These are phyloP conservation scores for Echium plantagineum DNA, from an alignment of 257 asterid genomes.

Conservation along the genomic window DNA sequence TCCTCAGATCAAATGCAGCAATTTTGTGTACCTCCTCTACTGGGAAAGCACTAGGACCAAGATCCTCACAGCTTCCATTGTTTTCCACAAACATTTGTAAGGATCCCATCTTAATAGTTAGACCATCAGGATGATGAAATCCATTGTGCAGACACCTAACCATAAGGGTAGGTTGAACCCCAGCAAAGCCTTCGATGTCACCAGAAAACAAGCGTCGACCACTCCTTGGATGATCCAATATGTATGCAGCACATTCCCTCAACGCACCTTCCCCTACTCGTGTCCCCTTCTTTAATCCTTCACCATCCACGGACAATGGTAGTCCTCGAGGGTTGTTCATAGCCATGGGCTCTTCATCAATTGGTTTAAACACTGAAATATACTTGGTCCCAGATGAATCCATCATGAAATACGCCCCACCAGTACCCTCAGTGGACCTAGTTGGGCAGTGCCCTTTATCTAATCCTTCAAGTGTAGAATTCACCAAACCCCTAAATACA, in stretches of 20 bases:
- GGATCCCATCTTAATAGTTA: conserved; percentile 57
- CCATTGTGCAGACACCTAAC: conserved; percentile 65
- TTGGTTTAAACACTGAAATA: conserved; percentile 74
- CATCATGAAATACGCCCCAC: conserved; percentile 84
- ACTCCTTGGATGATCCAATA: conserved; percentile 79
- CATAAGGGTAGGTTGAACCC: conserved; percentile 66
- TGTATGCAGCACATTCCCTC: conserved; percentile 80
- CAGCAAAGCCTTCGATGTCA: conserved; percentile 57
- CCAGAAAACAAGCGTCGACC: conserved; percentile 52
- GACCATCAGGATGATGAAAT: conserved; percentile 58
- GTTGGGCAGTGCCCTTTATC: conserved; percentile 49
- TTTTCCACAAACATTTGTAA: conserved; percentile 72
- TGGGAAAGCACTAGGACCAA: conserved; percentile 77
- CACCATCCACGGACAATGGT: conserved; percentile 73
- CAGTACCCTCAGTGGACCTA: conserved; percentile 81
- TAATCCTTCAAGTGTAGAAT: conserved; percentile 47
- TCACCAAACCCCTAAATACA: conserved; percentile 41
- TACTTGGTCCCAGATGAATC: conserved; percentile 46
- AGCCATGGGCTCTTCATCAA: conserved; percentile 94
- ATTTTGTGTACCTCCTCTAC: conserved; percentile 80
- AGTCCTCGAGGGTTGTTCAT: conserved; percentile 78
- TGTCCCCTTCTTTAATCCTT: conserved; percentile 89
- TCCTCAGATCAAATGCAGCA: conserved; percentile 73
- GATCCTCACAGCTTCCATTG: conserved; percentile 82
- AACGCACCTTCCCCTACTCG: conserved; percentile 86